Base-by-base conservation (phyloP, 2,329 filamentous ascomycete species). In the Epichloe glyceriae region DNA sequence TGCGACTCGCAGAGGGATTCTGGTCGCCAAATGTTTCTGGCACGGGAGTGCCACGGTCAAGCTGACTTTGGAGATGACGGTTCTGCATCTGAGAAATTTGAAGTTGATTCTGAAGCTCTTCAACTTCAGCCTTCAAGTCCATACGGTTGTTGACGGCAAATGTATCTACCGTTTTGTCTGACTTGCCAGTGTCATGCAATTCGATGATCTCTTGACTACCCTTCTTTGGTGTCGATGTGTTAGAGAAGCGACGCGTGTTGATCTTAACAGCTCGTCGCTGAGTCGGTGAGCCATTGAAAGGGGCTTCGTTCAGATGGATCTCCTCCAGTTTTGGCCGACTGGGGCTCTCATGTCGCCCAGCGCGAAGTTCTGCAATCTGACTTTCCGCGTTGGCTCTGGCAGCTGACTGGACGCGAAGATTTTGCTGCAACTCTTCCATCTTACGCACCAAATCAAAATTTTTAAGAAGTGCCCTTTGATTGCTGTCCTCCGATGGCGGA, bases 11-110 rank as follows among this genome's bases (percentile, higher is more conserved):
- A 2, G 88, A 91, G 1, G 88, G 87, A 58, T 83, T 91, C 43
- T 93, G 83, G 46, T 91, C 86, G 40, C 91, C 85, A 51, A 81
- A 64, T 64, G 73, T 80, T 37, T 86, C 83, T 22, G 76, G 76
- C 5, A 69, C 70, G 3, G 83, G 80, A 0, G 80, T 82, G 10
- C 71, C 71, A 45, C 86, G 80, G 39, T 91, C 86, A 41, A 96
- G 72, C 63, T 96, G 89, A 62, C 81, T 89, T 63, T 95, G 87
- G 5, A 97, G 79, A 61, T 97, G 90, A 35, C 86, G 83, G 67
- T 95, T 96, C 60, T 94, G 87, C 88, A 97, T 95, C 66, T 96
- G 86, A 4, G 86, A 83, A 64, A 97, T 80, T 62, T 97, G 91
- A 48, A 97, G 78, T 64, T 95, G 88, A 64, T 94, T 96, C 64